Evolutionary conservation across 1,284 basidiomycete species (phyloP).

Genomic region (Cryptococcus wingfieldii): DNA sequence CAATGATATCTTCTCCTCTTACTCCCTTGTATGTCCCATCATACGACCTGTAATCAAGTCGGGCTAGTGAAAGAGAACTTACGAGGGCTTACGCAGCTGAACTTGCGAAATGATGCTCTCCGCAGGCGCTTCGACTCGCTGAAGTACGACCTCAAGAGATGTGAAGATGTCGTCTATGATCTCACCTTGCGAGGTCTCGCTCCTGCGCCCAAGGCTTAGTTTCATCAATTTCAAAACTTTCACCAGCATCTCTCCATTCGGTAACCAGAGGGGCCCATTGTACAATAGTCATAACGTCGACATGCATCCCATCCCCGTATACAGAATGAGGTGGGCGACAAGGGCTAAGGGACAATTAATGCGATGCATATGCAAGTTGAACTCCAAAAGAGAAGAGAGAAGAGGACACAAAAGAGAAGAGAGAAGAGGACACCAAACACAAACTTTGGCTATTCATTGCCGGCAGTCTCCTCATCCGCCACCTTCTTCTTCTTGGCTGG

Average conservation of each 20-base stretch:
- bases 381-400: background rate
- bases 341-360: background rate
- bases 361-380: background rate
- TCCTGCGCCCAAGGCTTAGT: slow-evolving; percentile 2
- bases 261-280: background rate
- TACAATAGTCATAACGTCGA: background rate
- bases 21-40: slow-evolving; percentile 41
- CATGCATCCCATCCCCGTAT: too few relatives aligned
- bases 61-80: background rate
- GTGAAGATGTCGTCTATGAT: slow-evolving; percentile 51
- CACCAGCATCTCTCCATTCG: background rate
- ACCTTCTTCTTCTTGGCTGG: slow-evolving; percentile 1
- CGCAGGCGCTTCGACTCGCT: slow-evolving; percentile 48
- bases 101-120: slow-evolving; percentile 48
- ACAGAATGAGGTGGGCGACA: background rate
- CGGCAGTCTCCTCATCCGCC: slow-evolving; percentile 9
- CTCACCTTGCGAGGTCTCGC: slow-evolving; percentile 41
- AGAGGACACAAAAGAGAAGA: background rate
- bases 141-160: slow-evolving; percentile 50
- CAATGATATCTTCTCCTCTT: slow-evolving; percentile 49
- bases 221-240: background rate
- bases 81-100: slow-evolving; percentile 29
- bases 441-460: slow-evolving; percentile 7
- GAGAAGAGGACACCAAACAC: background rate
- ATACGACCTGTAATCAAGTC: background rate